Evolutionary conservation across 2,329 filamentous ascomycete species (phyloP).

Genomic region (Apiospora malaysiana): DNA sequence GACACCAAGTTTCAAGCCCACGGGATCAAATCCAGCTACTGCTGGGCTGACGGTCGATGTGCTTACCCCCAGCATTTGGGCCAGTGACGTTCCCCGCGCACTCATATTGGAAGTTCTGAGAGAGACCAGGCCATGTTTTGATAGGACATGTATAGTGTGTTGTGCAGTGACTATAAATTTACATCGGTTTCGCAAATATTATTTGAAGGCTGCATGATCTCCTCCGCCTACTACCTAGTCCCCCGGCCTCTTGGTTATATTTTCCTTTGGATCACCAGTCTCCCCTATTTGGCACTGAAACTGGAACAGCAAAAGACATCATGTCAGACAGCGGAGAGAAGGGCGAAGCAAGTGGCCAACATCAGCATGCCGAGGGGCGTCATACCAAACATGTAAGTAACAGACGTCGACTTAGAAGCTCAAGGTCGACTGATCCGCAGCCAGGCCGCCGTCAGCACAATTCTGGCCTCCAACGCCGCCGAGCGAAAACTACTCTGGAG

Average conservation of each 20-base stretch:
- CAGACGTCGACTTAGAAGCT: neutral
- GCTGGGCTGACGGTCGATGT: neutral
- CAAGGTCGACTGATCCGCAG: neutral
- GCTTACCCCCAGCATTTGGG: neutral
- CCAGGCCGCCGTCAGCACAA: neutral
- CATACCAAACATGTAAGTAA: neutral
- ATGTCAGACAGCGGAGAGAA: slow-evolving; percentile 15
- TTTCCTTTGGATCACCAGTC: too few species aligned
- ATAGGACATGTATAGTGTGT: neutral
- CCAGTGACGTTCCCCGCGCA: neutral
- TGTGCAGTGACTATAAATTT: neutral
- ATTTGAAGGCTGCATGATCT: slow-evolving; percentile 4
- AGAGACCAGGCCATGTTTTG: neutral
- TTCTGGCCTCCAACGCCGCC: slow-evolving; percentile 4
- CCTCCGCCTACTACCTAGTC: neutral
- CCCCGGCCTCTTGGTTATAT: neutral
- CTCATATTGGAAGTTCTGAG: neutral
- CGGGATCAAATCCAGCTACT: neutral
- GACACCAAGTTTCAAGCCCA: neutral
- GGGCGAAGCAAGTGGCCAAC: neutral
- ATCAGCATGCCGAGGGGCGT: neutral
- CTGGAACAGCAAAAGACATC: neutral
- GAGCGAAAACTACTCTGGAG: slow-evolving; percentile 43
- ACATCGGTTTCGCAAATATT: neutral
- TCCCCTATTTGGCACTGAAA: neutral